Percentiles rank a stretch among this genome's conserved stretches.
Evolutionary conservation across 1,139 yeast species (phyloP).

Genomic region (Saccharomyces uvarum): DNA sequence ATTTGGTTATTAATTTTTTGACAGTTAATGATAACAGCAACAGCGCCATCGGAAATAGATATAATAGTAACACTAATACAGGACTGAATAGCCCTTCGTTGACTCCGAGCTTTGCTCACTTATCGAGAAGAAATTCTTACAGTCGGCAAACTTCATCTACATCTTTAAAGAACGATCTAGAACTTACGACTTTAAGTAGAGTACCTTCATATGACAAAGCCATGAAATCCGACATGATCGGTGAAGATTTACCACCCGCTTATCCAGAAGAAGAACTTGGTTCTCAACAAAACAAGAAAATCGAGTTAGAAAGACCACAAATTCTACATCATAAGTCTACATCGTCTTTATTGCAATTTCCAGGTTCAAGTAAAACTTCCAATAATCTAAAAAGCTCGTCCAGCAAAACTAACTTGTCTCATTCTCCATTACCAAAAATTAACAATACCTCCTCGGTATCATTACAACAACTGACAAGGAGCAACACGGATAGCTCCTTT

Average conservation of each 20-base stretch:
- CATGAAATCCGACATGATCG: slow-evolving; percentile 41
- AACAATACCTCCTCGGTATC: slow-evolving; percentile 22
- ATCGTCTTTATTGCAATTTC: slow-evolving; percentile 14
- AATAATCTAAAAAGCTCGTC: slow-evolving; percentile 12
- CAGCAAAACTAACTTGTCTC: background rate
- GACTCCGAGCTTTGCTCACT: slow-evolving; percentile 49
- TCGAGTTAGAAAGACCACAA: slow-evolving; percentile 16
- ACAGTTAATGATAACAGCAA: background rate
- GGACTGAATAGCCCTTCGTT: slow-evolving; percentile 30
- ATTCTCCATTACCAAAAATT: slow-evolving; percentile 7
- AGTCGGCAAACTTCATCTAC: slow-evolving; percentile 16
- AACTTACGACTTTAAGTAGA: slow-evolving; percentile 43
- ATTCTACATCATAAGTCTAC: slow-evolving; percentile 16
- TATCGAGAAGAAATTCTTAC: slow-evolving; percentile 51
- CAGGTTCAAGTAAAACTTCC: slow-evolving; percentile 12
- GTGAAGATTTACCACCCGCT: slow-evolving; percentile 53
- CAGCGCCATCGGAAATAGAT: background rate
- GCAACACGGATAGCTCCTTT: slow-evolving; percentile 10
- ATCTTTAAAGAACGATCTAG: slow-evolving; percentile 33
- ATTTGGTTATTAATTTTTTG: background rate
- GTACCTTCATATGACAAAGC: slow-evolving; percentile 87
- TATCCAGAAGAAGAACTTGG: slow-evolving; percentile 35
- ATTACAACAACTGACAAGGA: slow-evolving; percentile 12
- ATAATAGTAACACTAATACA: slow-evolving; percentile 4
- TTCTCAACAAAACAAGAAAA: slow-evolving; percentile 5